Evolutionary conservation across 805 yeast species (phyloP), one percentile per base, ranked within the genome.

Genomic region (Candida vaughaniae): DNA sequence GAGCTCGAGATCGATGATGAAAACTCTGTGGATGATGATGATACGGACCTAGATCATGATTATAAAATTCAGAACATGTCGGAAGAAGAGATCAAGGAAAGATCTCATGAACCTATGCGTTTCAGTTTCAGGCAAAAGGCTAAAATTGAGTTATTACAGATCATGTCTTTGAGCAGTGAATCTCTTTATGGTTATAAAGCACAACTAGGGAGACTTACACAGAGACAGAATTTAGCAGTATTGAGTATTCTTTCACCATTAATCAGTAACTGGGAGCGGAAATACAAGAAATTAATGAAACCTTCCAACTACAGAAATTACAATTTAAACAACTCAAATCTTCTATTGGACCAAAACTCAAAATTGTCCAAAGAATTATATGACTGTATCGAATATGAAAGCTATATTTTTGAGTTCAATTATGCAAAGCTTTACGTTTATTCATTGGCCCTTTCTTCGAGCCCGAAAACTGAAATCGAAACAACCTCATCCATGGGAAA

Each of bases 401-500:
- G 88, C 2, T 61, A 89, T 37, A 75, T 85, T 27, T 78, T 89
- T 56, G 97, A 90, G 54, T 89, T 76, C 62, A 80, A 86, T 55
- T 90, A 91, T 59, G 81, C 93, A 16, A 85, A 85, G 47, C 61
- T 90, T 22, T 91, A 89, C 56, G 78, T 89, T 19, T 90, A 80
- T 55, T 89, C 96, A 1, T 62, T 89, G 35, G 95, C 96, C 0
- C 64, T 90, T 28, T 72, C 79, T 40, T 67, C 69, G 15, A 53
- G 69, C 5, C 53, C 60, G 2, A 48, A 47, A 26, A 27, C 49
- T 4, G 45, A 48, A 16, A 26, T 36, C 22, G 49, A 53, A 14
- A 32, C 35, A 17, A 4, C 14, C 10, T 16, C 23, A n/a, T 3
- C 4, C 10, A 15, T 11, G 5, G 38, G 38, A 8, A 43, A 45